phyloP scores from a whole-genome alignment of 192 early-diverging fungal species.

The Chytriomyces hyalinus region DNA sequence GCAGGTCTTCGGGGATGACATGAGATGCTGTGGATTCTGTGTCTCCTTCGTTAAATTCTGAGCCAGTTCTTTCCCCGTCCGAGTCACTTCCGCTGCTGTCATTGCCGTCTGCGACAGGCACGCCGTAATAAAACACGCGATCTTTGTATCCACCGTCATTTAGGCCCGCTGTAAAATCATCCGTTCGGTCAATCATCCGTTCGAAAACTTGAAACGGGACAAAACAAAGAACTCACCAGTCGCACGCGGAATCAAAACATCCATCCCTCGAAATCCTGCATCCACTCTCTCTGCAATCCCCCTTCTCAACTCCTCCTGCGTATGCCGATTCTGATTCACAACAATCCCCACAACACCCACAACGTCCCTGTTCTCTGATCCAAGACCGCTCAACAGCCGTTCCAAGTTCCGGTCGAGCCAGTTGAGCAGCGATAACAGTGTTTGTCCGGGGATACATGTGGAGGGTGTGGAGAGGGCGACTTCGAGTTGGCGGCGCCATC shows the following conservation, averaged over 20 bases:
- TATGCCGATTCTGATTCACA: constrained; percentile 5
- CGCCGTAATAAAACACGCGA: constrained; percentile 39
- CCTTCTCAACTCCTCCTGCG: constrained; percentile 31
- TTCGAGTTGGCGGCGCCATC: background rate
- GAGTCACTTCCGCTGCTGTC: constrained; percentile 38
- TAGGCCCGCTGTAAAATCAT: background rate
- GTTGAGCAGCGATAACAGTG: constrained; percentile 50
- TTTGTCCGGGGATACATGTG: background rate
- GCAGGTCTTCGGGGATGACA: constrained; percentile 14
- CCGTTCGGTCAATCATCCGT: background rate
- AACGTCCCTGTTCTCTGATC: constrained; percentile 6
- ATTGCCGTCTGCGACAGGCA: constrained; percentile 30
- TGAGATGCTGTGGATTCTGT: constrained; percentile 31
- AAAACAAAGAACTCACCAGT: background rate
- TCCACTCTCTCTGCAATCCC: constrained; percentile 29
- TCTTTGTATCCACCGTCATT: constrained; percentile 26
- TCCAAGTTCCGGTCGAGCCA: constrained; percentile 69
- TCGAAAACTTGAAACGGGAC: background rate
- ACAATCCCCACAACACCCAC: constrained; percentile 23
- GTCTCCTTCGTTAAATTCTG: constrained; percentile 24
- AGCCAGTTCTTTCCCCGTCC: constrained; percentile 28
- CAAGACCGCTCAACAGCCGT: constrained; percentile 41
- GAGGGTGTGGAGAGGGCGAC: background rate
- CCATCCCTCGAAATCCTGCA: background rate
- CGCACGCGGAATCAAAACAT: background rate